Evolutionary conservation across 305 asterid genomes (phyloP), one percentile per base, ranked within the genome.

Genomic region (Caryopteris hybrid): DNA sequence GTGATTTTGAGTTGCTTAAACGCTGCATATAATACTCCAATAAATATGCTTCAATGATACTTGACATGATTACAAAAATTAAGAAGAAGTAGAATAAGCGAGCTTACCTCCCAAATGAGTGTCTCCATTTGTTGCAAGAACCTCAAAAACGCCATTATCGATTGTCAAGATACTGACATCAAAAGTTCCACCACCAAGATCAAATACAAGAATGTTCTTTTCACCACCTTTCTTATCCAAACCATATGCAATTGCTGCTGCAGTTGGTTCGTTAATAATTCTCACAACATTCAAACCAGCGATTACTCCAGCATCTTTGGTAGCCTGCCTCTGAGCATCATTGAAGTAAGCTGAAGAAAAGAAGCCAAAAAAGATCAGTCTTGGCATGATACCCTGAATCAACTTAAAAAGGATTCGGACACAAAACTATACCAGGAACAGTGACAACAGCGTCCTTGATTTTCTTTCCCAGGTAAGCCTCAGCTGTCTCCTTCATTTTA

Each of bases 101-200:
- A n/a, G n/a, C n/a, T n/a, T 76, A 84, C 97, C 98, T 87, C 98
- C 98, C 64, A 91, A 80, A 78, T 89, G 92, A 73, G 95, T 89
- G 81, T 91, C 98, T 64, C 96, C 98, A 69, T 87, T 86, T 42
- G 98, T 91, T 0, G 96, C 71, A 61, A 87, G 86, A 68, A 91
- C 98, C 88, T 91, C 96, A 75, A 91, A 88, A 13, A 89, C 89
- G 20, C 97, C 95, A 53, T 87, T 81, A 42, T 88, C 96, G 20
- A 91, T 84, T 4, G 93, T 87, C 85, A 91, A 83, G 73, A 91
- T 71, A 74, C 95, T 86, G 74, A 91, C 96, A 84, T 91, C 97
- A 42, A 91, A 88, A 23, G 97, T 90, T 23, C 96, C 96, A 76
- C 96, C 97, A 67, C 97, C 95, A 65, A 88, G 90, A 76, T 88